Conservation (phyloP, 305 asterid species). For the Fraxinus paxiana region DNA sequence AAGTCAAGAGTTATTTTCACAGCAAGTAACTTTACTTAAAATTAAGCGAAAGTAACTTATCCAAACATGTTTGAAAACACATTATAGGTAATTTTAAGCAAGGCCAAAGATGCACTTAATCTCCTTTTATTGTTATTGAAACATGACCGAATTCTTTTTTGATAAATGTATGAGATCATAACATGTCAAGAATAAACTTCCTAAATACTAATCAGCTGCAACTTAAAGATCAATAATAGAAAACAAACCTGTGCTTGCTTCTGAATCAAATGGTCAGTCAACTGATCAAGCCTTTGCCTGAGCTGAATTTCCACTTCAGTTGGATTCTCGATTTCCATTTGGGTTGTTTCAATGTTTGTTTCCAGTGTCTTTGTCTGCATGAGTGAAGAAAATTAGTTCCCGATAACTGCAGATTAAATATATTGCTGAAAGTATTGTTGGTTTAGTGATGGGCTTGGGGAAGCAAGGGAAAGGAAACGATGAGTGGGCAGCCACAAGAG, state of each 20-base stretch:
- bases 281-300: constrained; percentile 77
- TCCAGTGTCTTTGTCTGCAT: constrained; percentile 71
- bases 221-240: not conserved
- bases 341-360: constrained; percentile 61
- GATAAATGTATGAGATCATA: not conserved
- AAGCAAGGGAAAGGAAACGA: not conserved
- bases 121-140: not conserved
- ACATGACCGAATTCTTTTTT: not conserved
- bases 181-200: not conserved
- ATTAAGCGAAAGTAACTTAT: not conserved
- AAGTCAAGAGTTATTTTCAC: not conserved
- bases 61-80: not conserved
- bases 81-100: not conserved
- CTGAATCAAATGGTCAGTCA: constrained; percentile 89
- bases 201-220: not conserved
- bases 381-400: constrained; percentile 4
- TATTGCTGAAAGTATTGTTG: not conserved
- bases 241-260: constrained; percentile 85
- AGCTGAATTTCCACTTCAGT: constrained; percentile 85
- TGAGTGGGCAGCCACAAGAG: not conserved
- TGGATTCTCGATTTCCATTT: constrained; percentile 58
- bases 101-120: not conserved
- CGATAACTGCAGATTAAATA: not conserved
- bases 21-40: not conserved
- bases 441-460: not conserved